Evolutionary conservation across 306 rosid species (phyloP).

Genomic region (Dryas alaskensis): DNA sequence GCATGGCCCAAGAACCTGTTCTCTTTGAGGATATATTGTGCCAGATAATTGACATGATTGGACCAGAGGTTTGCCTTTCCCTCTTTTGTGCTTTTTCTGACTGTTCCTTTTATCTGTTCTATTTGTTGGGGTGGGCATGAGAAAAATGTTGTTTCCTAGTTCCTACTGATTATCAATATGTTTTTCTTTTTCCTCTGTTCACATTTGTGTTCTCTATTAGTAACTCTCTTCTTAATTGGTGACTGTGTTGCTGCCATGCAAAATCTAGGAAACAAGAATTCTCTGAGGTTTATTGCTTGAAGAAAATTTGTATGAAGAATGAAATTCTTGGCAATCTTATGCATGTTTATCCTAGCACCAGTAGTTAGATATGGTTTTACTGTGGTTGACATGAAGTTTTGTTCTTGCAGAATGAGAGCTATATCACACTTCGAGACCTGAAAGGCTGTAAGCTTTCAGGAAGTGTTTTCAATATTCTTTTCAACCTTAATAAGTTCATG

Average conservation of each 20-base stretch:
- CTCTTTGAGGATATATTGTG: slow-evolving; percentile 98
- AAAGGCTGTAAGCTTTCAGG: slow-evolving; percentile 95
- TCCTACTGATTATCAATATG: not conserved
- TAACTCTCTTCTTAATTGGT: not conserved
- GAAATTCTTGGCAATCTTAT: not conserved
- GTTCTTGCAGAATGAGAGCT: slow-evolving; percentile 70
- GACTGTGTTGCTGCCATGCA: slow-evolving; percentile 1
- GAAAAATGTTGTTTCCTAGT: not conserved
- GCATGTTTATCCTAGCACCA: slow-evolving; percentile 4
- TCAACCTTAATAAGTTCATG: slow-evolving; percentile 99
- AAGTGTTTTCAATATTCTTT: slow-evolving; percentile 89
- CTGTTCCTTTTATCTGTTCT: not conserved
- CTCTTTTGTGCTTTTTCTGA: slow-evolving; percentile 21
- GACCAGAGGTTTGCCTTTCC: slow-evolving; percentile 72
- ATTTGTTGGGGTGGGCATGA: not conserved
- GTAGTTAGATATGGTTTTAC: not conserved
- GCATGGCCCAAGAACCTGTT: slow-evolving; percentile 99
- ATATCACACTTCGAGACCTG: slow-evolving; percentile 71
- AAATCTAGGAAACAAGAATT: not conserved
- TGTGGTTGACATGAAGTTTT: slow-evolving; percentile 21
- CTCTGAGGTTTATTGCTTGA: not conserved
- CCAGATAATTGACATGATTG: slow-evolving; percentile 95
- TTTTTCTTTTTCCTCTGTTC: not conserved
- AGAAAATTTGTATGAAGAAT: not conserved
- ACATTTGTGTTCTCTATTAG: not conserved